phyloP scores from a whole-genome alignment of 139 green algal genomes.

The Closterium sp. region DNA sequence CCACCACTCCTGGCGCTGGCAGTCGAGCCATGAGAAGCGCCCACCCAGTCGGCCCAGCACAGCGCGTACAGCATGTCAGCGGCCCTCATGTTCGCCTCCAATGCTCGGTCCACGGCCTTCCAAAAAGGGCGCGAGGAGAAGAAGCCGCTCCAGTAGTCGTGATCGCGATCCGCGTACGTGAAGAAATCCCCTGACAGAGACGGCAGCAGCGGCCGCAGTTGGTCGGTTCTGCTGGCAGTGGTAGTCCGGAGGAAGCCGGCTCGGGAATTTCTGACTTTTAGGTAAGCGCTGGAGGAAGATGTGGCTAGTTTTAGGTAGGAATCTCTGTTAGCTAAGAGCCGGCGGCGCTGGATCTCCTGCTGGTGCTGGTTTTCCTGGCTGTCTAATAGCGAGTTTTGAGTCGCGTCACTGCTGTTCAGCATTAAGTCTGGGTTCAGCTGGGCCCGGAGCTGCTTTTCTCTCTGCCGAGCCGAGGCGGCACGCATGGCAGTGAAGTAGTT shows the following conservation, averaged over 20 bases:
- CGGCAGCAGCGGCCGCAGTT: background rate
- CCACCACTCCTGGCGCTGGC: too few species aligned
- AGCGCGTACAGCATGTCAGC: constrained; percentile 35
- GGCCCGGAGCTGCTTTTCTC: background rate
- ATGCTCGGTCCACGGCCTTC: constrained; percentile 35
- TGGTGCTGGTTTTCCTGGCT: too few species aligned
- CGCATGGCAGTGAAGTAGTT: constrained; percentile 33
- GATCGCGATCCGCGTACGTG: constrained; percentile 38
- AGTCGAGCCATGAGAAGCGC: too few species aligned
- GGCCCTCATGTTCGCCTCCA: constrained; percentile 37
- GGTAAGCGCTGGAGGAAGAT: too few species aligned
- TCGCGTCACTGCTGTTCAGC: too few species aligned
- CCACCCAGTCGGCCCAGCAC: background rate
- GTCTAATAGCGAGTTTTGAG: too few species aligned
- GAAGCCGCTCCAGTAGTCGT: constrained; percentile 54
- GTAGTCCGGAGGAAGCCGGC: too few species aligned
- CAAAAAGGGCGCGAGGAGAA: constrained; percentile 48
- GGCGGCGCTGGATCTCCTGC: background rate
- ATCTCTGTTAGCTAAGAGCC: background rate
- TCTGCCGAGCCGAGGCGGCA: background rate
- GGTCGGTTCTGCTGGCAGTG: background rate
- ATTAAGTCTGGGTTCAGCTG: too few species aligned
- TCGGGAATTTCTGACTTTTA: too few species aligned
- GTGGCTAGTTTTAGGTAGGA: too few species aligned
- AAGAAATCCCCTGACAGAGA: constrained; percentile 47